Evolutionary conservation across 495 filamentous ascomycete species (phyloP).

Genomic region (Aspergillus ellipticus): DNA sequence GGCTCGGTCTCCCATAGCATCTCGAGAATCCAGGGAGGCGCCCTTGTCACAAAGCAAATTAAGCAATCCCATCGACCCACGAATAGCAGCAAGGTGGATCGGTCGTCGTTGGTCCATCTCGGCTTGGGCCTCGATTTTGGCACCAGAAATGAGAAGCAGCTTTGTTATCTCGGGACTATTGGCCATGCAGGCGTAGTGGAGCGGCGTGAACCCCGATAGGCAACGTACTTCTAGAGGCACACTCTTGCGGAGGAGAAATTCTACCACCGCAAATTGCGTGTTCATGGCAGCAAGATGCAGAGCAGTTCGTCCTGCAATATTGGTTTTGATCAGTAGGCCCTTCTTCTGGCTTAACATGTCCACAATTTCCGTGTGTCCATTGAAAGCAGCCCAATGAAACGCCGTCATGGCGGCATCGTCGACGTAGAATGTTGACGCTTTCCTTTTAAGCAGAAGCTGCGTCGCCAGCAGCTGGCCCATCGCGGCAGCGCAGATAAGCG

Average conservation of each 20-base stretch:
- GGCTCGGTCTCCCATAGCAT: slow-evolving; percentile 35
- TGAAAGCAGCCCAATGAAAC: slow-evolving; percentile 43
- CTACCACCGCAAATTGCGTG: slow-evolving; percentile 37
- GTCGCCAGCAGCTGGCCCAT: slow-evolving; percentile 26
- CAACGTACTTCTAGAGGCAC: slow-evolving; percentile 28
- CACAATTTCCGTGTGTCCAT: slow-evolving; percentile 41
- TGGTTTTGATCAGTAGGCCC: slow-evolving; percentile 23
- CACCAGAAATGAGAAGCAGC: slow-evolving; percentile 37
- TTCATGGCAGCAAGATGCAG: slow-evolving; percentile 41
- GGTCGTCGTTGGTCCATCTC: slow-evolving; percentile 28
- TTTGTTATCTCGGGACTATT: slow-evolving; percentile 32
- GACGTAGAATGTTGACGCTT: slow-evolving; percentile 26
- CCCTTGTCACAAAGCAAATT: slow-evolving; percentile 36
- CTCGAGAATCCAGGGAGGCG: slow-evolving; percentile 36
- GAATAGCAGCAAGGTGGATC: slow-evolving; percentile 36
- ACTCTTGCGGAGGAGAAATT: slow-evolving; percentile 31
- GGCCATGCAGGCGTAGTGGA: slow-evolving; percentile 45
- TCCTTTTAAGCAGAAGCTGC: slow-evolving; percentile 33
- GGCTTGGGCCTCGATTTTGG: slow-evolving; percentile 36
- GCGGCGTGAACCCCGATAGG: slow-evolving; percentile 26
- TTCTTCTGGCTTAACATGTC: slow-evolving; percentile 31
- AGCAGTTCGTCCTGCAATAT: slow-evolving; percentile 34
- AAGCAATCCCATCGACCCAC: slow-evolving; percentile 30
- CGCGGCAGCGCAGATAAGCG: slow-evolving; percentile 42
- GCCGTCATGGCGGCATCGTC: slow-evolving; percentile 43